Conservation (phyloP, 1,284 basidiomycete species). For the Tilletia walkeri region DNA sequence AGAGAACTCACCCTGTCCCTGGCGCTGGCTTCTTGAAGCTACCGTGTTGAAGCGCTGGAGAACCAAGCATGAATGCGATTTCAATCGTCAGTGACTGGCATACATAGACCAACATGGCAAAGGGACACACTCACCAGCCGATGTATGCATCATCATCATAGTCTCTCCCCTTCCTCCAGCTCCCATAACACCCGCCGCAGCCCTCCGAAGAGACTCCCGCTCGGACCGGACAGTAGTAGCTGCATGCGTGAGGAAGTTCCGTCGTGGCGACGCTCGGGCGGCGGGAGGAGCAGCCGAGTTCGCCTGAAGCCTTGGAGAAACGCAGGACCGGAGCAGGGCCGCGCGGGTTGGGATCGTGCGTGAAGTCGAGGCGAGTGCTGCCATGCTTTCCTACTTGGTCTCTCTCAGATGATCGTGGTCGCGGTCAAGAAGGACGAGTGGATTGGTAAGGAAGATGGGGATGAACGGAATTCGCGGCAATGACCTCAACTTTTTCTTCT, state of each 20-base stretch:
- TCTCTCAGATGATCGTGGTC: no score
- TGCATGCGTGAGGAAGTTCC: neutral
- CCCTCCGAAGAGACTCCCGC: no score
- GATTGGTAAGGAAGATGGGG: neutral
- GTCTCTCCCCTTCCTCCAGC: neutral
- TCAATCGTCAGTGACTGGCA: neutral
- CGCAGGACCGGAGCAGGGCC: neutral
- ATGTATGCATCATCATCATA: neutral
- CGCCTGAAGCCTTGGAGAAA: no score
- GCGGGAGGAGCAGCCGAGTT: no score
- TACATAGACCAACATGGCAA: no score
- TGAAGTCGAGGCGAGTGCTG: neutral
- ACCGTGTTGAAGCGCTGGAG: constrained; percentile 56
- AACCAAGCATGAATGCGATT: neutral
- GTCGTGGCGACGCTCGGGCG: no score
- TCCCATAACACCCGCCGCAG: no score
- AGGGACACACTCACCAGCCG: neutral
- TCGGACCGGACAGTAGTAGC: no score
- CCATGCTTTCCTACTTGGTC: no score
- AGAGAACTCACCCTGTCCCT: constrained; percentile 59
- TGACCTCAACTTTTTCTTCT: no score
- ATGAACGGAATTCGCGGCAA: neutral
- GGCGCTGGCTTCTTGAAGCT: constrained; percentile 64
- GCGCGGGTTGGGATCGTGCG: neutral
- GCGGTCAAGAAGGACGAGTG: neutral